phyloP scores from a whole-genome alignment of 2,329 filamentous ascomycete species.

The Diaporthe velutina region DNA sequence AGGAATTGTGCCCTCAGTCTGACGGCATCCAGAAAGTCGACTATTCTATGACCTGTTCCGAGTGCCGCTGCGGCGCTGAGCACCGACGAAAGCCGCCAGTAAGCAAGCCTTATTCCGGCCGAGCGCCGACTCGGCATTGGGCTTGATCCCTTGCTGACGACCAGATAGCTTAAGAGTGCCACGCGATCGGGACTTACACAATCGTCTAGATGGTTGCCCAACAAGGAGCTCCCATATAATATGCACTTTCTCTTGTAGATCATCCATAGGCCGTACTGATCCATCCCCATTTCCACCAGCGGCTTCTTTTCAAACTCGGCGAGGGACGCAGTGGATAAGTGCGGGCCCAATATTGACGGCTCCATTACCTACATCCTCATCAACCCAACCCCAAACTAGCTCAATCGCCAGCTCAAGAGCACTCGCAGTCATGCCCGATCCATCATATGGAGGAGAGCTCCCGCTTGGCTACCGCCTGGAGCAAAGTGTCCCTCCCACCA shows the following conservation, averaged over 20 bases:
- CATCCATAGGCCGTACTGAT: background rate
- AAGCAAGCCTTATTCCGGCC: background rate
- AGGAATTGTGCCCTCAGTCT: background rate
- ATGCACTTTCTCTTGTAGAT: background rate
- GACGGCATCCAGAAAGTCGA: too few species aligned
- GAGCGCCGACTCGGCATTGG: conserved; percentile 10
- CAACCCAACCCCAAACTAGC: background rate
- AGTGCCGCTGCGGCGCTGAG: background rate
- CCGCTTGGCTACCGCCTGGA: conserved; percentile 51
- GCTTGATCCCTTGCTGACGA: background rate
- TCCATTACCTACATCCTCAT: background rate
- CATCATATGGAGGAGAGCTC: background rate
- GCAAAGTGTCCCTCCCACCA: conserved; percentile 50
- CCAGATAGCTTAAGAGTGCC: too few species aligned
- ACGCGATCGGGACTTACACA: background rate
- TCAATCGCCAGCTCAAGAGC: background rate
- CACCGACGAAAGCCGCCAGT: background rate
- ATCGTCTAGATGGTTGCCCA: background rate
- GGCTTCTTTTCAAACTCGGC: accelerated
- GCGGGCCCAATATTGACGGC: too few species aligned
- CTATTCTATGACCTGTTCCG: background rate
- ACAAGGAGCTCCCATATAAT: background rate
- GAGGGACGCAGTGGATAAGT: background rate
- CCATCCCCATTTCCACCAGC: too few species aligned
- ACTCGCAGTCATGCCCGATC: background rate